These are phyloP conservation scores for Didymella arachidicola DNA, from an alignment of 2,329 filamentous ascomycete genomes.

Conservation along the genomic window DNA sequence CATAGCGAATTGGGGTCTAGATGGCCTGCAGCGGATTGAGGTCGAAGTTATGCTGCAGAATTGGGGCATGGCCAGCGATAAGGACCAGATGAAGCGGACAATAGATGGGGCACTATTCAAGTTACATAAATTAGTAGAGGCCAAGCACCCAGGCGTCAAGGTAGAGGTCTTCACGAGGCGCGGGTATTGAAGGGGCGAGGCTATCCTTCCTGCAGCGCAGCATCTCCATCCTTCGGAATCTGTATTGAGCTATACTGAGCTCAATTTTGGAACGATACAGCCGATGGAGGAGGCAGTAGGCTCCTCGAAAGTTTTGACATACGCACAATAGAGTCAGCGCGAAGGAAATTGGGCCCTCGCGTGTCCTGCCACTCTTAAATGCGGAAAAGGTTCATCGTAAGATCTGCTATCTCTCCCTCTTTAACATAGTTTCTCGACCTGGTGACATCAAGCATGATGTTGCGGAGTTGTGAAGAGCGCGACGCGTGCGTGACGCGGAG, in stretches of 20 bases:
- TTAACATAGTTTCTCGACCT: not conserved
- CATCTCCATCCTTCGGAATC: not conserved
- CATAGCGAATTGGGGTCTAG: not conserved
- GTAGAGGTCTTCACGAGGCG: slow-evolving; percentile 2
- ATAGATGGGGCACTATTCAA: not conserved
- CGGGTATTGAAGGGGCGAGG: slow-evolving; percentile 1
- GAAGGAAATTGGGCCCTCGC: not conserved
- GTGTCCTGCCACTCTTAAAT: not conserved
- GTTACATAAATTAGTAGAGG: slow-evolving; percentile 1
- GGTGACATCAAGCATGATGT: not conserved
- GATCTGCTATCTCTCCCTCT: accelerated
- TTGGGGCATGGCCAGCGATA: slow-evolving; percentile 7
- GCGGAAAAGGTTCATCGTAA: not conserved
- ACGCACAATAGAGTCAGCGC: not conserved
- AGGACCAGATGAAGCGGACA: not conserved
- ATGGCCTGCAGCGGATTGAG: slow-evolving; percentile 10
- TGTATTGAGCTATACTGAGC: not conserved
- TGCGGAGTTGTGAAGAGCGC: not conserved
- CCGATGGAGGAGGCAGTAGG: not conserved
- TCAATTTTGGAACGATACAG: not conserved
- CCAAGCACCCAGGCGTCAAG: slow-evolving; percentile 3
- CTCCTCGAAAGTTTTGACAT: not conserved
- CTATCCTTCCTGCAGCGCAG: not conserved
- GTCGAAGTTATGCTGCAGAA: slow-evolving; percentile 10
- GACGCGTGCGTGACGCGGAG: not conserved